Evolutionary conservation across 352 stramenopile species (phyloP), one percentile per base, ranked within the genome.

Genomic region (Phytophthora rubi): DNA sequence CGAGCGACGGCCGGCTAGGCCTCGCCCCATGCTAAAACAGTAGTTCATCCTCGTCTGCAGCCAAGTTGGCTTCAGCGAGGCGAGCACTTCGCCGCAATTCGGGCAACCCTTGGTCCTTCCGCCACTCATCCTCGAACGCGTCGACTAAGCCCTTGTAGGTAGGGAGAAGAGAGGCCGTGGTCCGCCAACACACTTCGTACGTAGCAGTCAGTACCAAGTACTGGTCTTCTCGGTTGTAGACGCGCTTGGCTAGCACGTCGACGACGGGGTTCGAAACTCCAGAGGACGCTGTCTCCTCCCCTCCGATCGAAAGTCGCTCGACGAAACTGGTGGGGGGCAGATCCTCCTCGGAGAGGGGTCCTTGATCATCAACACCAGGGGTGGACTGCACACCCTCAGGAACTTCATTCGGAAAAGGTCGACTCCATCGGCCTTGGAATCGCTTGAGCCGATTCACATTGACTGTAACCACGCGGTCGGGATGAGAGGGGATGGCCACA

Each of bases 401-500:
- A 15, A 62, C 23, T 32, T 62, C 55, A 7, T 30, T 37, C 39
- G 23, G 26, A 12, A 10, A 44, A 4, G 55, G 55, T 18, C 55
- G 39, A 0, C 21, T 53, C 39, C 42, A 62, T 15, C 16, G 9
- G 0, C 55, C 55, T 16, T 42, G n/a, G 7, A 44, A 62, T 4
- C 7, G 28, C 12, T 62, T 62, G 2, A 62, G 21, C 4, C 37
- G 7, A 16, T 62, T 62, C 2, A 62, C 39, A 9, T 53, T 62
- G 13, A 62, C 26, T 0, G 23, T 6, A 53, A 37, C 0, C 23
- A 53, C n/a, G 15, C 42, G 52, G 23, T 62, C 42, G 4, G 53
- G 53, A 13, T 59, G 53, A 4, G 33, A 15, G 2, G 53, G 53
- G n/a, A 59, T 59, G 1, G 48, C 53, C 0, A 59, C n/a, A 0